phyloP scores from a whole-genome alignment of 2,329 filamentous ascomycete species.

The Epichloe typhina region DNA sequence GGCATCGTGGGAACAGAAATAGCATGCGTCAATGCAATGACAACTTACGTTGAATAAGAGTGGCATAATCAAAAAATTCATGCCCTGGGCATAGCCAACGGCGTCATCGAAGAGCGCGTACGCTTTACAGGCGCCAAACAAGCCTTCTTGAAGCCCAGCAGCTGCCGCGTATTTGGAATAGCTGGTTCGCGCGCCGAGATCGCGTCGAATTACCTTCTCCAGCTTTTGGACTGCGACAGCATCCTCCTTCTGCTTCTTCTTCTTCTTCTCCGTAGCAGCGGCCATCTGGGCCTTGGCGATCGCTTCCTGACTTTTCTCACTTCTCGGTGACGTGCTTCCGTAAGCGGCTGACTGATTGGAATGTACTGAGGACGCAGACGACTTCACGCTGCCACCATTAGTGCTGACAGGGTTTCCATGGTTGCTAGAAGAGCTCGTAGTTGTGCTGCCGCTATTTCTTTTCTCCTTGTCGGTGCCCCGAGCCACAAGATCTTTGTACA shows the following conservation, averaged over 20 bases:
- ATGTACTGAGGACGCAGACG: conserved; percentile 74
- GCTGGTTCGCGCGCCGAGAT: conserved; percentile 83
- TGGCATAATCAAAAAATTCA: conserved; percentile 99
- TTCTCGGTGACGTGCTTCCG: conserved; percentile 41
- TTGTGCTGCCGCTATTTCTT: conserved; percentile 40
- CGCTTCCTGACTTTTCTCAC: conserved; percentile 51
- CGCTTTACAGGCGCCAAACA: conserved; percentile 94
- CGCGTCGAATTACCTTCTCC: conserved; percentile 82
- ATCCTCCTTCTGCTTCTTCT: conserved; percentile 70
- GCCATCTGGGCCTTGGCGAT: conserved; percentile 51
- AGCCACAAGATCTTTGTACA: conserved; percentile 72
- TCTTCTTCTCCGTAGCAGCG: conserved; percentile 55
- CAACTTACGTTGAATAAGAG: conserved; percentile 73
- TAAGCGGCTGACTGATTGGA: conserved; percentile 59
- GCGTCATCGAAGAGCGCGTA: conserved; percentile 91
- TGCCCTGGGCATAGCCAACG: conserved; percentile 94
- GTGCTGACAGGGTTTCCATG: conserved; percentile 44
- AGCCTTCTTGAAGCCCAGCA: conserved; percentile 78
- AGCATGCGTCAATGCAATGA: background rate
- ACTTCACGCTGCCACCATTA: conserved; percentile 51
- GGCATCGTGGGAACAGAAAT: background rate
- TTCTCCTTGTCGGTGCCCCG: conserved; percentile 73
- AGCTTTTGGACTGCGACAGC: conserved; percentile 60
- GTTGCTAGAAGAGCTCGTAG: conserved; percentile 33
- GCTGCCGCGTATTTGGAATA: conserved; percentile 93